Evolutionary conservation across 306 rosid species (phyloP), one percentile per base, ranked within the genome.

Genomic region (Vigna reflexopilosa): DNA sequence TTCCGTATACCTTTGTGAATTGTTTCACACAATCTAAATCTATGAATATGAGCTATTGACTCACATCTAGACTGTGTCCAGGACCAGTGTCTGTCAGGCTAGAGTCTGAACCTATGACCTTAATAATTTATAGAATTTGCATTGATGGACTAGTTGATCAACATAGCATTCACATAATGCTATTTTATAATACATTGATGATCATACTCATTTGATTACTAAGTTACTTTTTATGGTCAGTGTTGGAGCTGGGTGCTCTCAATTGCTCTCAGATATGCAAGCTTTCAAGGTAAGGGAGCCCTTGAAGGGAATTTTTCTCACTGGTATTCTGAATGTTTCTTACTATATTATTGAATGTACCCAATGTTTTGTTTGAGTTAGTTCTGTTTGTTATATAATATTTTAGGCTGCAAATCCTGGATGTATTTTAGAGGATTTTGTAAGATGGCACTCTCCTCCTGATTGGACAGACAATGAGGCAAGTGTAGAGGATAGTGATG

Each of bases 231-330:
- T 80, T 78, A 17, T 91, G 85, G 20, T 78, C 90, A 96, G 99
- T 82, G 99, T 96, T 87, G 98, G 99, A 79, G 99, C 98, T 83
- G 99, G 97, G 66, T 96, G 99, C 87, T 96, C 99, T 70, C 99
- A 96, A 85, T 97, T 96, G 62, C 97, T 93, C 76, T 96, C 99
- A 16, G 99, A 96, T 82, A 96, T 96, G 99, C 99, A 96, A 85
- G 98, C 99, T 82, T 96, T 93, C 91, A 96, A 96, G 98, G 99
- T 93, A 69, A 49, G 77, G 67, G 76, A 77, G 58, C 75, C 74
- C 76, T 55, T 77, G 72, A 75, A 80, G 22, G 64, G 71, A 74
- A 64, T 42, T 84, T 80, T 67, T 57, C 56, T 77, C 36, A 64
- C 51, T 67, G 49, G 59, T 76, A 36, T 68, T 48, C 56, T 52